phyloP scores from a whole-genome alignment of 768 basidiomycete genomes.

The Hydnomerulius pinastri region DNA sequence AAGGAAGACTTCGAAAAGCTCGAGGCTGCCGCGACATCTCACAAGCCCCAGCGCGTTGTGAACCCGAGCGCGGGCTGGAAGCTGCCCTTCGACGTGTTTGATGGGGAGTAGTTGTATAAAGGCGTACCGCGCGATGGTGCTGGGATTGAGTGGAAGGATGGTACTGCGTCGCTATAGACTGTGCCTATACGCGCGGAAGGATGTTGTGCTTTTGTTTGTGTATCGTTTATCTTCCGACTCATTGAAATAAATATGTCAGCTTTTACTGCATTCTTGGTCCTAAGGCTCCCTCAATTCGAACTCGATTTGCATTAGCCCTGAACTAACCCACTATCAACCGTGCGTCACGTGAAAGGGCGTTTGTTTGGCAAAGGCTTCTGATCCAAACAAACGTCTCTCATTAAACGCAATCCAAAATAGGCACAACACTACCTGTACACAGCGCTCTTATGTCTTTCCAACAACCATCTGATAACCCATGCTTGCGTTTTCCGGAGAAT shows the following conservation, averaged over 20 bases:
- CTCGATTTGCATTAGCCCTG: too few relatives aligned
- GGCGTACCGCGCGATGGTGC: neutral
- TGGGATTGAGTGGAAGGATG: neutral
- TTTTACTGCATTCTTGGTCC: too few relatives aligned
- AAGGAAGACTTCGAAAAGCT: conserved; percentile 42
- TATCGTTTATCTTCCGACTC: neutral
- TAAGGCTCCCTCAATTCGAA: too few relatives aligned
- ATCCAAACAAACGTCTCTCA: conserved; percentile 30
- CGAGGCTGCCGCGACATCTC: conserved; percentile 43
- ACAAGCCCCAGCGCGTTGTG: conserved; percentile 54
- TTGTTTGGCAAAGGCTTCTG: conserved; percentile 31
- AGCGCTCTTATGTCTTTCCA: conserved; percentile 28
- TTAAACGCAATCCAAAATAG: conserved; percentile 14
- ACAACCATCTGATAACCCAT: conserved; percentile 60
- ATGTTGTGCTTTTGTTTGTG: neutral
- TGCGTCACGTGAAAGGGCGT: conserved; percentile 12
- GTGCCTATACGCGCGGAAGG: too few relatives aligned
- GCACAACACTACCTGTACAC: conserved; percentile 1
- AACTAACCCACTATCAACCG: too few relatives aligned
- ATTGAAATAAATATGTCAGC: neutral
- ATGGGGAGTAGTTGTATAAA: conserved; percentile 35
- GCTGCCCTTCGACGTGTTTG: conserved; percentile 63
- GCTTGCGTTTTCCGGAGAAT: conserved; percentile 71
- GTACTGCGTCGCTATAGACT: neutral
- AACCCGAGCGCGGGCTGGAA: conserved; percentile 66